Conservation (phyloP, 257 asterid species). For the Plectranthus barbatus region DNA sequence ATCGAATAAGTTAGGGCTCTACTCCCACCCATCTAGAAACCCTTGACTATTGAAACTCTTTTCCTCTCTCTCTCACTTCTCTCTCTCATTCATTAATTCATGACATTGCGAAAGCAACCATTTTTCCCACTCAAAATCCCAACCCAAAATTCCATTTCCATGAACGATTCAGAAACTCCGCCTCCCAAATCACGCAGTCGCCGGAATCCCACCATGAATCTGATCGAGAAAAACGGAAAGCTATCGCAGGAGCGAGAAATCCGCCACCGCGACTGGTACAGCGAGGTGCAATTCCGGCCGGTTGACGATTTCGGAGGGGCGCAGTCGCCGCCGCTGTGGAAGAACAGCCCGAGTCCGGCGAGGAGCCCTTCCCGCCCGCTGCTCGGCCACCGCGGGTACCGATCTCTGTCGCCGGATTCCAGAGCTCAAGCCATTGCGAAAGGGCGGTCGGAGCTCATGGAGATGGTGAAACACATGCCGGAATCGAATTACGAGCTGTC, state of each 20-base stretch:
- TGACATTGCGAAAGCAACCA: neutral
- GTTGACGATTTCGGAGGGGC: constrained; percentile 31
- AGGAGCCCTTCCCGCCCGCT: constrained; percentile 35
- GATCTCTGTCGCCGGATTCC: constrained; percentile 34
- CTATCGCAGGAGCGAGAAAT: constrained; percentile 1
- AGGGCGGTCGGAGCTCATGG: constrained; percentile 85
- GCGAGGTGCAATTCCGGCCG: constrained; percentile 26
- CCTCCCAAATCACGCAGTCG: neutral
- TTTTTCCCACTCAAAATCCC: constrained; percentile 1
- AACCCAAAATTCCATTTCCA: too few relatives aligned
- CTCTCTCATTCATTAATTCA: neutral
- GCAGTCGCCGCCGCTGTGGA: constrained; percentile 61
- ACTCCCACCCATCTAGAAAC: constrained; percentile 40
- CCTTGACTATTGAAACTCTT: constrained; percentile 51
- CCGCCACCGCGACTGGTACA: neutral
- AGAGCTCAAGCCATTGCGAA: constrained; percentile 65
- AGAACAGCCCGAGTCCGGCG: constrained; percentile 26
- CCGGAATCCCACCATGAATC: neutral
- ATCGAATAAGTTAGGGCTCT: neutral
- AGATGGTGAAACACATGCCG: constrained; percentile 77
- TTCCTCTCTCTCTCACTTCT: too few relatives aligned
- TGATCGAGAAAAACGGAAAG: neutral
- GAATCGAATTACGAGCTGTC: constrained; percentile 66
- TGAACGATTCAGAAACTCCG: constrained; percentile 25
- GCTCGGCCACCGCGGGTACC: constrained; percentile 7